Evolutionary conservation across 2,329 filamentous ascomycete species (phyloP), one percentile per base, ranked within the genome.

Genomic region (Ascochyta koolunga): DNA sequence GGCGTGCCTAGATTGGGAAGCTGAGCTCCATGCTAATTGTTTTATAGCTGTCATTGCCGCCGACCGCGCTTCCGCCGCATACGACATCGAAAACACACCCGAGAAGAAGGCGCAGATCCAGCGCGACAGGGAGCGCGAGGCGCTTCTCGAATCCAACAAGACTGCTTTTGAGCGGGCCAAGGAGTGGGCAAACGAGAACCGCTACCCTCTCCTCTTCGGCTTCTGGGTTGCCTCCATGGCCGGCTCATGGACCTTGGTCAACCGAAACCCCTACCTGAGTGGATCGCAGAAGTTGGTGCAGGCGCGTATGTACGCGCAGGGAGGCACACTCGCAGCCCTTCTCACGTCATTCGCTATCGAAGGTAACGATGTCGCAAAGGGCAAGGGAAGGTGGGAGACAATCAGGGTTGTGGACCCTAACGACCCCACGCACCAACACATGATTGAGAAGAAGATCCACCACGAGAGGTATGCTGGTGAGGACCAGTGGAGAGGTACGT

Each of bases 281-380:
- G 87, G 86, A 2, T 79, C 84, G 56, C 93, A 97, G 81, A 96
- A 96, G 82, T 79, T 97, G 19, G 93, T 97, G 15, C 93, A 97
- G 82, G 93, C 92, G 21, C 88, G 93, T 84, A 89, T 97, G 61
- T 96, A 96, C 77, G 93, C 93, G 3, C 93, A 97, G 80, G 91
- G 90, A 5, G 79, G 96, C 66, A 96, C 93, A 5, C 80, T 97
- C 40, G 89, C 88, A 60, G 91, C 96, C 45, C 81, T 97, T 51
- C 84, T 96, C 70, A 86, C 90, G 51, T 89, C 87, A 27, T 91
- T 93, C 40, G 89, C 86, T 10, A 89, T 97, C 66, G 93, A 97
- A 85, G 83, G 87, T 36, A 80, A 79, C 48, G 95, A 99, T 76
- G 89, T 89, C 62, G 87, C 86, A 71, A 84, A 84, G 70, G 91